Evolutionary conservation across 2,329 filamentous ascomycete species (phyloP).

Genomic region (Xylaria sp.): DNA sequence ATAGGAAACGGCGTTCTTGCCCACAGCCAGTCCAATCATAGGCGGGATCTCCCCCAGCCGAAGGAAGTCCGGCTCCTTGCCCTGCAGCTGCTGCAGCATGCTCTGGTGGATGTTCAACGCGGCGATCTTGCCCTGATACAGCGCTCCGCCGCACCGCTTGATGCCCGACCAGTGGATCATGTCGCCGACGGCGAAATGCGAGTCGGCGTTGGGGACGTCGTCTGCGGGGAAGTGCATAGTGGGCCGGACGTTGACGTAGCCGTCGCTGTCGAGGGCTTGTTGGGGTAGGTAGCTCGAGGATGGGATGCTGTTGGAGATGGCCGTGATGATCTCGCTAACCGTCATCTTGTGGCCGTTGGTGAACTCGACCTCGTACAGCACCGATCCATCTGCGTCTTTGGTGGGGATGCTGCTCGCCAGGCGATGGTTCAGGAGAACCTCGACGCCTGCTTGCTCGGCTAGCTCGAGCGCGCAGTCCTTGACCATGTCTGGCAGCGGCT

Average conservation of each 20-base stretch:
- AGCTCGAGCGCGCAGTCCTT: constrained; percentile 70
- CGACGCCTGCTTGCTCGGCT: constrained; percentile 70
- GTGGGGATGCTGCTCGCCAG: constrained; percentile 61
- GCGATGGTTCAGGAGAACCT: constrained; percentile 71
- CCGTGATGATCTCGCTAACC: constrained; percentile 75
- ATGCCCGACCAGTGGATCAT: constrained; percentile 78
- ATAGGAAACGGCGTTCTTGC: constrained; percentile 74
- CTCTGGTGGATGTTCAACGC: constrained; percentile 75
- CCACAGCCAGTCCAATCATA: constrained; percentile 78
- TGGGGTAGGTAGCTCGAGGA: constrained; percentile 71
- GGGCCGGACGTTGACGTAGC: constrained; percentile 71
- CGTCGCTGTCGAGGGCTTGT: constrained; percentile 69
- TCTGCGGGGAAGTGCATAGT: constrained; percentile 61
- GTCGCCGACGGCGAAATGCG: constrained; percentile 78
- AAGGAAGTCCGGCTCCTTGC: constrained; percentile 57
- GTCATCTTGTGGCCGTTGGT: constrained; percentile 68
- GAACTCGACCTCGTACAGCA: constrained; percentile 64
- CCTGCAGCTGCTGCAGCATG: constrained; percentile 60
- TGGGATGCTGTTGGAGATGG: constrained; percentile 71
- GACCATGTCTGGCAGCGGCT: constrained; percentile 76
- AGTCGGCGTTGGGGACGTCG: constrained; percentile 64
- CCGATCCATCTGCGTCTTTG: constrained; percentile 56
- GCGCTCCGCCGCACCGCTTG: constrained; percentile 80
- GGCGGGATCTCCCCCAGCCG: constrained; percentile 66
- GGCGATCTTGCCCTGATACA: constrained; percentile 76